Percentiles rank a stretch among this genome's conserved stretches.
Evolutionary conservation across 208 protist genomes (phyloP).

Genomic region (Herpetomonas tarakana): DNA sequence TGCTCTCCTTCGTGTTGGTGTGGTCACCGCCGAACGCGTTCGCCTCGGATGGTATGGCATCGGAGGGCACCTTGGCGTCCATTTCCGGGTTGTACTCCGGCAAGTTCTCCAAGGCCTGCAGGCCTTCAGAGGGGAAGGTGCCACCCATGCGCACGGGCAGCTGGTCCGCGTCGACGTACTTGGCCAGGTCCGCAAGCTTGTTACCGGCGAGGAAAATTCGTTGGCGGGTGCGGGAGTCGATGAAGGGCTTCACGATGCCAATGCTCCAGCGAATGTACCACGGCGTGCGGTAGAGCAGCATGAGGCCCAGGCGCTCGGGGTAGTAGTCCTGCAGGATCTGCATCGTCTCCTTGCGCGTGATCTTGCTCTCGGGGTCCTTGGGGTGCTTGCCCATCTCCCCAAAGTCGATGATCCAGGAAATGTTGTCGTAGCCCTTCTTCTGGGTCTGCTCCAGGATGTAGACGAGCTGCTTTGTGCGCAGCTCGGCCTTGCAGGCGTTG

Average conservation of each 20-base stretch:
- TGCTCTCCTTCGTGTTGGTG: no score
- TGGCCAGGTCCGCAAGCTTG: slow-evolving; percentile 36
- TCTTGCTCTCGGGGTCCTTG: slow-evolving; percentile 27
- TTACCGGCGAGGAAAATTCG: slow-evolving; percentile 38
- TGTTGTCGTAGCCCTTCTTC: slow-evolving; percentile 50
- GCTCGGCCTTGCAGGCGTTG: slow-evolving; percentile 42
- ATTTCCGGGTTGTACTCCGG: neutral
- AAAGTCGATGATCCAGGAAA: slow-evolving; percentile 76
- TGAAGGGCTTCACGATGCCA: slow-evolving; percentile 36
- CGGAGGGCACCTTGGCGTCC: neutral
- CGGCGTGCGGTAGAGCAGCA: slow-evolving; percentile 51
- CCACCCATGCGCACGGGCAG: slow-evolving; percentile 29
- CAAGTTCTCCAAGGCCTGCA: slow-evolving; percentile 1
- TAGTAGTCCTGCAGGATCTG: slow-evolving; percentile 72
- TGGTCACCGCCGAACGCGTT: neutral
- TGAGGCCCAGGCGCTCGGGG: slow-evolving; percentile 50
- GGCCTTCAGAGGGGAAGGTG: slow-evolving; percentile 10
- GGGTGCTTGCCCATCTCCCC: slow-evolving; percentile 49
- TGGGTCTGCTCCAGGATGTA: slow-evolving; percentile 65
- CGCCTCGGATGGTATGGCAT: neutral
- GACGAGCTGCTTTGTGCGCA: slow-evolving; percentile 49
- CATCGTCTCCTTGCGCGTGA: slow-evolving; percentile 49
- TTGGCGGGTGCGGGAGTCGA: slow-evolving; percentile 35
- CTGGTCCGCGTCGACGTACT: slow-evolving; percentile 35
- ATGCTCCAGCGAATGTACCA: slow-evolving; percentile 57